These are phyloP conservation scores for Entomortierella chlamydospora DNA, from an alignment of 192 early-diverging fungal genomes.

Conservation along the genomic window DNA sequence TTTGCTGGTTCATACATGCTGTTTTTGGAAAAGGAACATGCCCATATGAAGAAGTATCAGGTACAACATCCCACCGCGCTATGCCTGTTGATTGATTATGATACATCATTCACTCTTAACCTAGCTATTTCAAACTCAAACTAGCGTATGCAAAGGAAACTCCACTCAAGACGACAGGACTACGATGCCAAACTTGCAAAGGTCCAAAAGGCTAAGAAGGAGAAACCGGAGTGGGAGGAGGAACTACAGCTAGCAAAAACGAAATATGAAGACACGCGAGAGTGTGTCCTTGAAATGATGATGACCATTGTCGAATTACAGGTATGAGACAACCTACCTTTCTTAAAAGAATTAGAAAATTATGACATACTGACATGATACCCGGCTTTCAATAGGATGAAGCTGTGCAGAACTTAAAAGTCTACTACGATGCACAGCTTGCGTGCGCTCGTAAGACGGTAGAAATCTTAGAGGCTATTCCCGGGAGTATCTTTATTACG, in stretches of 20 bases:
- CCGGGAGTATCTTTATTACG: slow-evolving; percentile 27
- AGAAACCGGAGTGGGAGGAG: slow-evolving; percentile 88
- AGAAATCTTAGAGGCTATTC: slow-evolving; percentile 38
- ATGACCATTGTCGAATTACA: slow-evolving; percentile 84
- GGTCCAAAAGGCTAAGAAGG: slow-evolving; percentile 90
- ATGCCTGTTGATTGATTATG: too few relatives aligned
- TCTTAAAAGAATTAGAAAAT: too few relatives aligned
- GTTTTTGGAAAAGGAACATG: slow-evolving; percentile 29
- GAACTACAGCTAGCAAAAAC: slow-evolving; percentile 88
- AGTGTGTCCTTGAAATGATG: slow-evolving; percentile 84
- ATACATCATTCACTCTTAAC: too few relatives aligned
- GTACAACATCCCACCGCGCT: slow-evolving; percentile 4
- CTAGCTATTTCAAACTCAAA: background rate
- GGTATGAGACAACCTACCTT: slow-evolving; percentile 60
- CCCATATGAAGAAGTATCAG: slow-evolving; percentile 50
- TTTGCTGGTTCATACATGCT: slow-evolving; percentile 41
- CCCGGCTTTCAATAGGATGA: too few relatives aligned
- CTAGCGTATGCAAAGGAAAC: slow-evolving; percentile 77
- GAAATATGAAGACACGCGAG: slow-evolving; percentile 93
- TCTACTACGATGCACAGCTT: slow-evolving; percentile 44
- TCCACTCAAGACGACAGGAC: slow-evolving; percentile 88
- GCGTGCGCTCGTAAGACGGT: slow-evolving; percentile 37
- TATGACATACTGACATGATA: too few relatives aligned
- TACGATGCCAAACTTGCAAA: slow-evolving; percentile 93
- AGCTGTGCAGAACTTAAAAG: slow-evolving; percentile 27